These are phyloP conservation scores for Pholiota conissans DNA, from an alignment of 768 basidiomycete species.

Conservation along the genomic window DNA sequence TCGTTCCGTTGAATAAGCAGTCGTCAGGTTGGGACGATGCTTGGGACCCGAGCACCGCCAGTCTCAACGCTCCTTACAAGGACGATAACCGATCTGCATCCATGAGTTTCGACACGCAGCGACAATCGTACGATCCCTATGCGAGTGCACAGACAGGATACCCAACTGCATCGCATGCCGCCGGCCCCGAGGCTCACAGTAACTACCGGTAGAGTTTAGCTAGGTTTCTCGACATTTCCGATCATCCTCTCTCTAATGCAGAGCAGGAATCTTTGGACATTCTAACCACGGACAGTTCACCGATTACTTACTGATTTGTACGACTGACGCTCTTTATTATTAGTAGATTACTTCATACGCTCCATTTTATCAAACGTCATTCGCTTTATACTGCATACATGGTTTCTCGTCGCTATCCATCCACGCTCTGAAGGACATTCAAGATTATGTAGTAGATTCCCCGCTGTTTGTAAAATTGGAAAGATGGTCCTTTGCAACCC, in stretches of 20 bases:
- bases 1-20: constrained; percentile 54
- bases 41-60: constrained; percentile 58
- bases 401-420: background rate
- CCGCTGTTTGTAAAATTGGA: background rate
- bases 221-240: background rate
- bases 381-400: background rate
- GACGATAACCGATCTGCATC: constrained; percentile 22
- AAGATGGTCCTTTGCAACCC: background rate
- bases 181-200: background rate
- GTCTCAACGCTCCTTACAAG: constrained; percentile 39
- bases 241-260: background rate
- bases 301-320: background rate
- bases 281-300: background rate
- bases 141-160: background rate
- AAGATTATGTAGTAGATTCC: background rate
- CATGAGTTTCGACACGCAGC: background rate
- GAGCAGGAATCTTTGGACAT: background rate
- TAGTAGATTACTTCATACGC: background rate
- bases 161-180: constrained; percentile 4
- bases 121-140: constrained; percentile 12
- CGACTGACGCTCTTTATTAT: background rate
- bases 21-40: constrained; percentile 55
- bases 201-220: background rate
- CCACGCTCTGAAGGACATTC: background rate
- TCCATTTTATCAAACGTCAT: background rate